These are phyloP conservation scores for Hypoxylon fuscum DNA, from an alignment of 495 filamentous ascomycete species.

Conservation along the genomic window DNA sequence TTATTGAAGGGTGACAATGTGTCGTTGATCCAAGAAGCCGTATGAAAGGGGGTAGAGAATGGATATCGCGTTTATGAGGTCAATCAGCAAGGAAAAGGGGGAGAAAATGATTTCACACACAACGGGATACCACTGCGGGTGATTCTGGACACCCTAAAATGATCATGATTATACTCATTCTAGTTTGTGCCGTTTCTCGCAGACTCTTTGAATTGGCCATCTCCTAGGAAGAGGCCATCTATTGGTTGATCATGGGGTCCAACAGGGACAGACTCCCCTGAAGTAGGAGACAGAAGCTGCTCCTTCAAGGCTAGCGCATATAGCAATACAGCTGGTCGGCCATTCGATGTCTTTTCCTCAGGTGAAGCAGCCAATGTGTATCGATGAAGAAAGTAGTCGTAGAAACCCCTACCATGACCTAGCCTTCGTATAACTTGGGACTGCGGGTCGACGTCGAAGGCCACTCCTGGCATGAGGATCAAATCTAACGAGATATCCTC, in stretches of 20 bases:
- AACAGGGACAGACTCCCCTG: slow-evolving; percentile 67
- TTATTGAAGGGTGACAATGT: slow-evolving; percentile 98
- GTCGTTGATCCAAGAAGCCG: slow-evolving; percentile 78
- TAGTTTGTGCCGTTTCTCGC: slow-evolving; percentile 33
- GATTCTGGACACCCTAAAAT: slow-evolving; percentile 11
- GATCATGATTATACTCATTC: slow-evolving; percentile 31
- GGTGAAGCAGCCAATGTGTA: slow-evolving; percentile 62
- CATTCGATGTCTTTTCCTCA: slow-evolving; percentile 58
- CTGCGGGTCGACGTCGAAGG: slow-evolving; percentile 73
- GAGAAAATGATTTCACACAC: slow-evolving; percentile 15
- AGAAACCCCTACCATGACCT: slow-evolving; percentile 96
- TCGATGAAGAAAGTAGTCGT: slow-evolving; percentile 87
- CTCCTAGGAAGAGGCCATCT: slow-evolving; percentile 56
- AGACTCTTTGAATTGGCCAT: slow-evolving; percentile 55
- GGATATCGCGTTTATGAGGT: slow-evolving; percentile 7
- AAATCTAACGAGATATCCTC: slow-evolving; percentile 71
- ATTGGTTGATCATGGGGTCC: slow-evolving; percentile 60
- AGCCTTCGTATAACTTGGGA: slow-evolving; percentile 69
- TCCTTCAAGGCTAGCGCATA: slow-evolving; percentile 88
- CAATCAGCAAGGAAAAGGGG: slow-evolving; percentile 1
- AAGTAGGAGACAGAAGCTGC: slow-evolving; percentile 73
- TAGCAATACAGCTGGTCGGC: slow-evolving; percentile 67
- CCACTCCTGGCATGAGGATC: slow-evolving; percentile 92
- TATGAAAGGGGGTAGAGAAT: slow-evolving; percentile 29
- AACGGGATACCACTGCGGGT: slow-evolving; percentile 12